Evolutionary conservation across 331 rosid species (phyloP).

Genomic region (Acacia pycnantha): DNA sequence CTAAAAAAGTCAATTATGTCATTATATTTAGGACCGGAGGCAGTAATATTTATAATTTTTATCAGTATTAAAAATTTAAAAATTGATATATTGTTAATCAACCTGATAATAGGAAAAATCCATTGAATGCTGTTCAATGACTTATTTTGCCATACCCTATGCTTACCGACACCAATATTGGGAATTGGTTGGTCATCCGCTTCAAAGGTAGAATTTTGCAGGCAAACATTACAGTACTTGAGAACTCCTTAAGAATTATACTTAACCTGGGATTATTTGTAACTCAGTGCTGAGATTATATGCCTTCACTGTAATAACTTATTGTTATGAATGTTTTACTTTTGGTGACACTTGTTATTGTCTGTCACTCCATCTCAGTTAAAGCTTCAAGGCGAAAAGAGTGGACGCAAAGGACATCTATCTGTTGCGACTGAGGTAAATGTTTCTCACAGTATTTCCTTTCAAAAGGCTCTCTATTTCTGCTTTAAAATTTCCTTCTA

Average conservation of each 20-base stretch:
- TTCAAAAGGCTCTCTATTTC: neutral
- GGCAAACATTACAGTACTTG: neutral
- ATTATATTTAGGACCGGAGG: no score
- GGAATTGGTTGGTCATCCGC: neutral
- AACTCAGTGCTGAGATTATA: neutral
- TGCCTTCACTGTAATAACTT: neutral
- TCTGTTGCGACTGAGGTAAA: conserved; percentile 66
- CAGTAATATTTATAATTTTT: neutral
- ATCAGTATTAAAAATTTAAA: neutral
- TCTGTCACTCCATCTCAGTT: conserved; percentile 46
- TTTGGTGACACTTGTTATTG: conserved; percentile 3
- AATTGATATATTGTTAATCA: neutral
- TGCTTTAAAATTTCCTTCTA: neutral
- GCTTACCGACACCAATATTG: neutral
- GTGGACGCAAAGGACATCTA: conserved; percentile 73
- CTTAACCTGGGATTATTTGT: neutral
- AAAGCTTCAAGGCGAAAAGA: conserved; percentile 63
- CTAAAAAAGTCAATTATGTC: no score
- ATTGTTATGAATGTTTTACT: conserved; percentile 5
- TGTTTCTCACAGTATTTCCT: neutral
- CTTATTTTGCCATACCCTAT: neutral
- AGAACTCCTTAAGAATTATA: neutral
- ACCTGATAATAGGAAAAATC: neutral
- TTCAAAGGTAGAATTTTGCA: neutral
- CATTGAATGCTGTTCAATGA: neutral